Evolutionary conservation across 169 alveolate genomes (phyloP), one percentile per base, ranked within the genome.

Genomic region (Plasmodium coatneyi): DNA sequence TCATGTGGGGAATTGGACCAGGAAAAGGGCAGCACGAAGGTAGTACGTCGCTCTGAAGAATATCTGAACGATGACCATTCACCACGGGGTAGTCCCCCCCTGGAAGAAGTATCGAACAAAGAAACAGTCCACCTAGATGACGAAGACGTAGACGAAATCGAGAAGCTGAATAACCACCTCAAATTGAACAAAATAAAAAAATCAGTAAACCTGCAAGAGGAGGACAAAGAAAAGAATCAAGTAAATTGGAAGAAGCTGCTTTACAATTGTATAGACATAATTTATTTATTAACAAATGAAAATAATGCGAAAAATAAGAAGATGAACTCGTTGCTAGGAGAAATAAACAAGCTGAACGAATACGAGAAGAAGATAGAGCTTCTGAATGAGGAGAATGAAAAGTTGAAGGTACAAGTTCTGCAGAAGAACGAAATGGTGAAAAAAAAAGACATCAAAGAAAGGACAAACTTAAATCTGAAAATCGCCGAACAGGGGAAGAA

Each of bases 231-330:
- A 60, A 79, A 30, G 49, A 78, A 89, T 36, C 9, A 89, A 54
- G 52, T 49, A 16, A 79, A 60, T 0, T 78, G 87, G 76, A 89
- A 89, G 41, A 43, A 89, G 41, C 16, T 89, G 5, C 72, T 80
- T 19, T 89, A 79, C 54, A 89, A 80, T 36, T 89, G 90, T 80
- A 89, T 89, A 14, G 89, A 78, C 30, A 49, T 66, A 54, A 89
- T 89, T 10, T 89, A 89, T 30, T 46, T 56, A 41, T 34, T 89
- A 43, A 39, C 71, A 30, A 79, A 89, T 46, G 94, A 89, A 36
- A 78, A 89, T 89, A 89, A 89, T 52, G 81, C 71, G 70, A 89
- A 89, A 30, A 89, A 79, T 46, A 89, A 89, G 30, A 89, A 89
- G 79, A 78, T 89, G 71, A 89, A 89, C 28, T 56, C 43, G n/a